A percentile compares a stretch with the other conserved stretches of the same genome.
Conservation (phyloP, 495 filamentous ascomycete species). For the Penicillium silybi region DNA sequence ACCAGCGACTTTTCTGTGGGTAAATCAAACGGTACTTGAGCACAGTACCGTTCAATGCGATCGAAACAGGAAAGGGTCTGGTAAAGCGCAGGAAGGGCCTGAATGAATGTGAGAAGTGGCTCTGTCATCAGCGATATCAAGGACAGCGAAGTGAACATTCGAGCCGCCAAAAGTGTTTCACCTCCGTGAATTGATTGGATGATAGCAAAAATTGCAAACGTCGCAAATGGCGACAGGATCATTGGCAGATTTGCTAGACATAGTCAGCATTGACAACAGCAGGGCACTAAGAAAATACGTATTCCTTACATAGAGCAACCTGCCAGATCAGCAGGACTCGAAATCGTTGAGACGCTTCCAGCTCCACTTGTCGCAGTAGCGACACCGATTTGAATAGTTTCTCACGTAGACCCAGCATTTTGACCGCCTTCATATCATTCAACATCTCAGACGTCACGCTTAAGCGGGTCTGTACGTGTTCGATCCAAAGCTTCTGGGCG, state of each 20-base stretch:
- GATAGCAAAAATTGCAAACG: slow-evolving; percentile 39
- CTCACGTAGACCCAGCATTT: slow-evolving; percentile 36
- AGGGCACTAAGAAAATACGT: not conserved
- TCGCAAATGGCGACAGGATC: slow-evolving; percentile 32
- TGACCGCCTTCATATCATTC: slow-evolving; percentile 38
- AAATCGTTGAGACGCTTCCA: slow-evolving; percentile 16
- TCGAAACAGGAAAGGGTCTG: slow-evolving; percentile 25
- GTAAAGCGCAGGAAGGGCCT: slow-evolving; percentile 18
- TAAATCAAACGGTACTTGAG: not conserved
- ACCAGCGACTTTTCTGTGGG: not conserved
- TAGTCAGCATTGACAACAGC: not conserved
- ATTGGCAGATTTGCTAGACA: slow-evolving; percentile 7
- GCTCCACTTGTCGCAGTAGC: slow-evolving; percentile 6
- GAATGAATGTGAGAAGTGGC: slow-evolving; percentile 25
- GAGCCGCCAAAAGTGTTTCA: slow-evolving; percentile 36
- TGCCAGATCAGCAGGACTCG: slow-evolving; percentile 10
- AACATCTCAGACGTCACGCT: slow-evolving; percentile 32
- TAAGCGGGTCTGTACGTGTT: slow-evolving; percentile 32
- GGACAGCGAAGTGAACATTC: slow-evolving; percentile 35
- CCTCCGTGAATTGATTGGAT: slow-evolving; percentile 35
- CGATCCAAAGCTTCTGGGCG: slow-evolving; percentile 33
- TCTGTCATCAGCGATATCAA: slow-evolving; percentile 31
- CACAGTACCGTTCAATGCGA: slow-evolving; percentile 28
- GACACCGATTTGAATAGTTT: slow-evolving; percentile 13
- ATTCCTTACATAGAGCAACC: slow-evolving; percentile 14